Evolutionary conservation across 2,329 filamentous ascomycete genomes (phyloP), one percentile per base, ranked within the genome.

Genomic region (Clonostachys byssicola): DNA sequence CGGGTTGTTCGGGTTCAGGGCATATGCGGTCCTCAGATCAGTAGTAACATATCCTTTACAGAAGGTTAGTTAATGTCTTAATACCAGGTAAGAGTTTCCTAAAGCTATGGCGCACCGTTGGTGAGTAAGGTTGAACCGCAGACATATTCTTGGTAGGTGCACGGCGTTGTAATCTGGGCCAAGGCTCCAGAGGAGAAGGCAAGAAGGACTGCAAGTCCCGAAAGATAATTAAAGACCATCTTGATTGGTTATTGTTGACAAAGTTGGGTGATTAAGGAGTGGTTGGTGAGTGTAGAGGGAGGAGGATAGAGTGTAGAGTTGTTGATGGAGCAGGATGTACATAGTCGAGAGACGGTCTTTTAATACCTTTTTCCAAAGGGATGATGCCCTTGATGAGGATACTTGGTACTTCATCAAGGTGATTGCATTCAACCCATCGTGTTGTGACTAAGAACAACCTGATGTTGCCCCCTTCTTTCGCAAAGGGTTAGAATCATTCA

Each of bases 101-200:
- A 3, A 34, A 18, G 42, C 42, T 23, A 9, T n/a, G 34, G n/a
- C 30, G n/a, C 34, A 44, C 42, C 42, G 30, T 44, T 34, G 42
- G 42, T 44, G 42, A 44, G 42, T n/a, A 44, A 30, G 7, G 18
- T 44, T 44, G 42, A 30, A 34, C 42, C 42, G n/a, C 42, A 44
- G 7, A 44, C 12, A 34, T 44, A 44, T 14, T 44, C 42, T 34
- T 44, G 42, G 34, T 44, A 44, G 13, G 17, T 44, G 42, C 42
- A 44, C 18, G 30, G 42, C 12, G 42, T 44, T 39, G 36, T 39
- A 18, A 39, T 39, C 18, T 44, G 42, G 8, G 42, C 42, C 18
- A 33, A 12, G n/a, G 42, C 42, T n/a, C 14, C 30, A 34, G 42
- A 33, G 20, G 42, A 44, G n/a, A 44, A 44, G 30, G 42, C 42